phyloP scores from a whole-genome alignment of 1,139 yeast species.

The Torulaspora globosa region DNA sequence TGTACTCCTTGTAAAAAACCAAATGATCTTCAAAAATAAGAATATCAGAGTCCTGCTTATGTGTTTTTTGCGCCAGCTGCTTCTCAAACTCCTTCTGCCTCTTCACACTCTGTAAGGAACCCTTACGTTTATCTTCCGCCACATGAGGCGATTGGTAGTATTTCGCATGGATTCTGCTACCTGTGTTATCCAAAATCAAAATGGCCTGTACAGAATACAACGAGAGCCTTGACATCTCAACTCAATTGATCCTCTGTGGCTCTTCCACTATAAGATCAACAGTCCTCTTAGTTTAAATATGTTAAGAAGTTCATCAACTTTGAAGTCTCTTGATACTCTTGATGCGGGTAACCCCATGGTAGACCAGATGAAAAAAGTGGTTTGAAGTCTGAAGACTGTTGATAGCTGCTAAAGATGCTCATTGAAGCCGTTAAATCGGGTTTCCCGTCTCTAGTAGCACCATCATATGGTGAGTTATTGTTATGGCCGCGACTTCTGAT shows the following conservation, averaged over 20 bases:
- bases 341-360: not conserved
- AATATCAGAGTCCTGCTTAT: constrained; percentile 76
- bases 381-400: not conserved
- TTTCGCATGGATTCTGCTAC: constrained; percentile 76
- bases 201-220: constrained; percentile 76
- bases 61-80: constrained; percentile 65
- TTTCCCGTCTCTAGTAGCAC: not conserved
- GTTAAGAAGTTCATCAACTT: not conserved
- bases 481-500: constrained; percentile 35
- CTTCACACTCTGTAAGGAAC: constrained; percentile 44
- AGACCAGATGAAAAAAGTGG: not conserved
- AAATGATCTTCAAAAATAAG: constrained; percentile 73
- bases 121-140: constrained; percentile 27
- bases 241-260: constrained; percentile 2
- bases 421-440: not conserved
- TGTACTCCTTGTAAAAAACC: constrained; percentile 74
- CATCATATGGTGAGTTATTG: not conserved
- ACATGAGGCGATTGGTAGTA: constrained; percentile 69
- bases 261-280: not conserved
- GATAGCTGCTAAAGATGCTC: not conserved
- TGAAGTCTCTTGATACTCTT: not conserved
- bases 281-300: constrained; percentile 5
- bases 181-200: constrained; percentile 75
- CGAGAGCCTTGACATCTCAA: constrained; percentile 57
- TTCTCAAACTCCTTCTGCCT: constrained; percentile 77